Base-by-base conservation (phyloP, 2,329 filamentous ascomycete genomes). In the Blastomyces gilchristii region DNA sequence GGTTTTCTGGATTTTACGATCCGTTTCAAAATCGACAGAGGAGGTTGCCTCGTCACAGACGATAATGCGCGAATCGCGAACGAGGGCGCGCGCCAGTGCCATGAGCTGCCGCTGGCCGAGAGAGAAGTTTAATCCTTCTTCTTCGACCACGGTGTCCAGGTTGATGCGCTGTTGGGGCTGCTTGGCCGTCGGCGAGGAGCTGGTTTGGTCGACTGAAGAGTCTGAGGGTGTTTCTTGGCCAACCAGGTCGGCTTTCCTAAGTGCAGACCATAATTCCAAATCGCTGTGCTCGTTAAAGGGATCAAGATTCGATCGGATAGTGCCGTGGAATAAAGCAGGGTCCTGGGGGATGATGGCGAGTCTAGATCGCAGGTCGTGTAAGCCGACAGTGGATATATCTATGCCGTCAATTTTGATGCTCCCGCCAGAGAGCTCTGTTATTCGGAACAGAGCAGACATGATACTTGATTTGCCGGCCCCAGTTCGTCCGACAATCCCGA, bases 11-110 rank as follows among this genome's bases (percentile, higher is more conserved):
- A 97, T 96, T 82, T 94, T 95, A 76, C 91, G 88, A 73, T 99
- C 94, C 2, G 93, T 97, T 72, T 97, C 93, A 81, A 97, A 94
- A 75, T 97, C 93, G 8, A 97, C 92, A 0, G 85, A 89, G 1
- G 87, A 91, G 0, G 94, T 99, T 0, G 94, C 94, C 76, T 99
- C 94, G 78, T 99, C 94, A 75, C 93, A 97, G 59, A 99, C 87
- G 69, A 97, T 97, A 76, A 97, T 97, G 69, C 89, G 90, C 0
- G 87, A 89, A 53, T 87, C 86, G 47, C 93, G 87, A 4, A 97
- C 93, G 2, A 99, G 84, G 0, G 94, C 94, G 0, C 94, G 87
- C 0, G 92, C 92, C 0, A 99, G 82, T 0, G 94, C 94, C 89
- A 97, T 96, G 58, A 97, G 84, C 76, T 97, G 94, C 2, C 94